Evolutionary conservation across 306 rosid species (phyloP), one percentile per base, ranked within the genome.

Genomic region (Vigna trinervia): DNA sequence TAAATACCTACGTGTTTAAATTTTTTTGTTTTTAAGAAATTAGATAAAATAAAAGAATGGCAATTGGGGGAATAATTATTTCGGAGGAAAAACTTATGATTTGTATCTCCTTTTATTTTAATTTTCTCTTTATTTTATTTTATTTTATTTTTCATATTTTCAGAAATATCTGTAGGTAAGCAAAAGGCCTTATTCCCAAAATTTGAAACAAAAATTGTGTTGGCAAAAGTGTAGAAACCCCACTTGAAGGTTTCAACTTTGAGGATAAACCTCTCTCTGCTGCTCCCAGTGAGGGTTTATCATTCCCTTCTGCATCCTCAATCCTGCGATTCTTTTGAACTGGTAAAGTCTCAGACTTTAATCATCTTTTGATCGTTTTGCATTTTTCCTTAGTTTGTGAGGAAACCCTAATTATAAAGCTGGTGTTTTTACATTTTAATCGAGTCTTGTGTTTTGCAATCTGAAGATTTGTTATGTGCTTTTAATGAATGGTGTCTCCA

Each of bases 261-360:
- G 47, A 85, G 86, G 93, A 86, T 87, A 87, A 86, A 83, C 85
- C 89, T 76, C 66, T 39, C 12, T 45, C 50, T 45, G 14, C 61
- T 12, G 15, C 14, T 23, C 20, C n/a, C 54, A 8, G 47, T 54
- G 48, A 68, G 88, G 88, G 86, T 73, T 88, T 78, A 56, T 67
- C 52, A 9, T 34, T 54, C 53, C 12, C 69, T 12, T 3, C 82
- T 50, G 69, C 77, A 65, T 59, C 85, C 73, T 54, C 73, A 63
- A 20, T 9, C 66, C 73, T 69, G 76, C 80, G 36, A 58, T 43
- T 57, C 5, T 52, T 76, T 20, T 78, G 45, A 59, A 75, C 75
- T 13, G 86, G 88, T 84, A 73, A 88, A 73, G 51, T 23, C 39
- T 60, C 83, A 4, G 65, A 65, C 68, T 79, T 26, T 14, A n/a